Percentiles rank a stretch among this genome's conserved stretches.
These are phyloP conservation scores for Aureobasidium namibiae DNA, from an alignment of 2,329 filamentous ascomycete species.

Conservation along the genomic window DNA sequence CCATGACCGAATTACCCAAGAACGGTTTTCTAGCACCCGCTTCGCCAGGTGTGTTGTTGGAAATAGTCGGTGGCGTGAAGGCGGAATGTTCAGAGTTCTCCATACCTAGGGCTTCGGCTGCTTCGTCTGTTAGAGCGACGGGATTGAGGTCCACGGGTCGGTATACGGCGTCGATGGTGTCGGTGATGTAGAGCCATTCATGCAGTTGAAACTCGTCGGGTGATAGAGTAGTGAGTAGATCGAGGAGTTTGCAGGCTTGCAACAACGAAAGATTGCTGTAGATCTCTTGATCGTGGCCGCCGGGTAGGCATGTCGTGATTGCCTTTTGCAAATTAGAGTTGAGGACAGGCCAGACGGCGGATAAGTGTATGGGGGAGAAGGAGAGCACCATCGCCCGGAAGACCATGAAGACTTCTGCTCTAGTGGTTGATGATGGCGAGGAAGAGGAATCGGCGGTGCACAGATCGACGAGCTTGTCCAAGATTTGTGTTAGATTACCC, in stretches of 20 bases:
- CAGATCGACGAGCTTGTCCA: constrained; percentile 81
- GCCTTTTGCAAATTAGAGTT: constrained; percentile 78
- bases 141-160: constrained; percentile 61
- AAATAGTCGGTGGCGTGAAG: not conserved
- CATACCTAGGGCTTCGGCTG: constrained; percentile 64
- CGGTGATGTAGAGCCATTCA: constrained; percentile 95
- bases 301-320: constrained; percentile 63
- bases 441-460: constrained; percentile 76
- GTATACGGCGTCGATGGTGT: constrained; percentile 94
- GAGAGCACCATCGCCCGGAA: constrained; percentile 74
- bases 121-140: constrained; percentile 72
- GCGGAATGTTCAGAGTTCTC: constrained; percentile 23
- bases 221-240: constrained; percentile 74
- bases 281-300: constrained; percentile 60
- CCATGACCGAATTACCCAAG: constrained; percentile 46
- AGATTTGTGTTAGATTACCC: constrained; percentile 60
- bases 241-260: constrained; percentile 89
- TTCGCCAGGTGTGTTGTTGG: not conserved
- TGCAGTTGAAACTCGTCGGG: constrained; percentile 98
- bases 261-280: constrained; percentile 71
- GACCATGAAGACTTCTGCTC: constrained; percentile 84
- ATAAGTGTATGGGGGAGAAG: constrained; percentile 69
- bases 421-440: constrained; percentile 81
- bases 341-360: constrained; percentile 81
- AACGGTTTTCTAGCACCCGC: constrained; percentile 30